Conservation (phyloP, 2,329 filamentous ascomycete species). For the Sporothrix mexicana region DNA sequence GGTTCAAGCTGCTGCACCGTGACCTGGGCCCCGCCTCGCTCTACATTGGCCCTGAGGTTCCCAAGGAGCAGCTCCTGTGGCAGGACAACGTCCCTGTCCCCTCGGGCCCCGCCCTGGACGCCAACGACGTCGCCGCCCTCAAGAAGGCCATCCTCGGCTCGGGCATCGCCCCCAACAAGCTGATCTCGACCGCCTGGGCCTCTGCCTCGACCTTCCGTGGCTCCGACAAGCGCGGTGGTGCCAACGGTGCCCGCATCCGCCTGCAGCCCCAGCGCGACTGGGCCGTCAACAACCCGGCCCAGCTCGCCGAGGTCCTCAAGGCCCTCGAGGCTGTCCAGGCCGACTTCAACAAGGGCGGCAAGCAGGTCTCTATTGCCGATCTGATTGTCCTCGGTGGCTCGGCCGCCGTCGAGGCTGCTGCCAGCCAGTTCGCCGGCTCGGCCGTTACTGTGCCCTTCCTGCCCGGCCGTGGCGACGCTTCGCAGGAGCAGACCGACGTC, state of each 20-base stretch:
- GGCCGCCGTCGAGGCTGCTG: slow-evolving; percentile 75
- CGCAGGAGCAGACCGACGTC: slow-evolving; percentile 73
- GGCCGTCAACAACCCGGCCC: slow-evolving; percentile 74
- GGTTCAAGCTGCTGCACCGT: slow-evolving; percentile 85
- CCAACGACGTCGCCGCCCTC: slow-evolving; percentile 66
- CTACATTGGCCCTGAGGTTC: slow-evolving; percentile 77
- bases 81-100: slow-evolving; percentile 72
- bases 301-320: slow-evolving; percentile 66
- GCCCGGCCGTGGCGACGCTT: slow-evolving; percentile 73
- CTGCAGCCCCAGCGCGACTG: slow-evolving; percentile 74
- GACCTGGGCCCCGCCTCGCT: slow-evolving; percentile 74
- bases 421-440: slow-evolving; percentile 43
- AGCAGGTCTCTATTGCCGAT: slow-evolving; percentile 80
- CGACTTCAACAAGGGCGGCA: slow-evolving; percentile 66
- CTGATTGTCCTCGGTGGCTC: slow-evolving; percentile 76
- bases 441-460: slow-evolving; percentile 69
- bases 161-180: slow-evolving; percentile 64
- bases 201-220: slow-evolving; percentile 75
- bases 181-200: slow-evolving; percentile 71
- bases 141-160: slow-evolving; percentile 71
- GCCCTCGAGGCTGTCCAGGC: slow-evolving; percentile 69
- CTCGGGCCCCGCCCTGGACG: slow-evolving; percentile 63
- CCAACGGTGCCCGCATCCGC: slow-evolving; percentile 79
- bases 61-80: slow-evolving; percentile 72
- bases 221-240: slow-evolving; percentile 81